Base-by-base conservation (phyloP, 306 rosid species). In the Rosa rugosa region DNA sequence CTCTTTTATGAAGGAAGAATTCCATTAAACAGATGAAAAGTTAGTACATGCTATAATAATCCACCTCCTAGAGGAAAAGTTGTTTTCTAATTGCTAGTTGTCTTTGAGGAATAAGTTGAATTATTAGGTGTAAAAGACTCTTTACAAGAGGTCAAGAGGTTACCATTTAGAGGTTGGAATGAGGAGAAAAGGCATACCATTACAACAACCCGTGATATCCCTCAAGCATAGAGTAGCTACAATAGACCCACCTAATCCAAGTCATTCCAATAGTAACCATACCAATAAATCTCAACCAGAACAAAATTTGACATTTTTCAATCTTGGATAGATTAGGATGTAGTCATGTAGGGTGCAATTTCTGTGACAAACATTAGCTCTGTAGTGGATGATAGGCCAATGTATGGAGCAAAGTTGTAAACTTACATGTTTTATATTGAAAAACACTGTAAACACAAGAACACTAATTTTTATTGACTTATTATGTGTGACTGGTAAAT, bases 241-340 rank as follows among this genome's bases (percentile, higher is more conserved):
- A 65, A 49, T 36, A 22, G 73, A 62, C 51, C 73, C 65, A 36
- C 73, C 73, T 49, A 49, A 44, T 51, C 80, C 50, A 46, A 54
- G 41, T 7, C 66, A 51, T 22, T 53, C 4, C 49, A 18, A 51
- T 14, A 45, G 5, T 12, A 77, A 51, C 65, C 44, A 36, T 10
- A 62, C 25, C 50, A 18, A 47, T 6, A 65, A 13, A 76, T 47
- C 34, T 44, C 20, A 46, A 31, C 25, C 17, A 34, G 4, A 17
- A 10, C 47, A 50, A 11, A 9, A 7, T 51, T 40, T 40, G 36
- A 31, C 36, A 31, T 31, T 31, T 31, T 31, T 31, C 36, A 31
- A 31, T 31, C 36, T 31, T 31, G 36, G 36, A 31, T 31, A 3
- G 36, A 31, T 31, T 31, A 31, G 36, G 36, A 31, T 31, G 36